Conservation (phyloP, 2,329 filamentous ascomycete genomes). For the Cadophora malorum region DNA sequence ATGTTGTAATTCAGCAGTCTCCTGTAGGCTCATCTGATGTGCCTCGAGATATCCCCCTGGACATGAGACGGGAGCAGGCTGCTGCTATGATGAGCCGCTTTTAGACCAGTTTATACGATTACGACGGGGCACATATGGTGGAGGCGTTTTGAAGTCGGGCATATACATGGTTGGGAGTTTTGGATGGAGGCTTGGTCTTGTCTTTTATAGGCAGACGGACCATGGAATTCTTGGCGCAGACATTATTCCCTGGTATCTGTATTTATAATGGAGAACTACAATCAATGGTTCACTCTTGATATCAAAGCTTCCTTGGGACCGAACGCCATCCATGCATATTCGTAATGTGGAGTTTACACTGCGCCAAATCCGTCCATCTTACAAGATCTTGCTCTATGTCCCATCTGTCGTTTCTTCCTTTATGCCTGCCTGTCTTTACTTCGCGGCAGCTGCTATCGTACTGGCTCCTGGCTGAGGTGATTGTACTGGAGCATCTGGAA, state of each 20-base stretch:
- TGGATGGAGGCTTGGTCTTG: constrained; percentile 19
- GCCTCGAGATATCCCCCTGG: constrained; percentile 38
- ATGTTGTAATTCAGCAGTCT: constrained; percentile 36
- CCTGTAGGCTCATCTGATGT: constrained; percentile 31
- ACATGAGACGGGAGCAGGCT: constrained; percentile 37
- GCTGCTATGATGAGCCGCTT: constrained; percentile 39
- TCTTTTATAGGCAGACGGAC: constrained; percentile 34
- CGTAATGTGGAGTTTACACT: constrained; percentile 17
- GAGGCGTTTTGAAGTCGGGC: constrained; percentile 34
- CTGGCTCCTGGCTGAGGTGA: constrained; percentile 36
- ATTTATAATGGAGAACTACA: constrained; percentile 40
- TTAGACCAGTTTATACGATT: constrained; percentile 38
- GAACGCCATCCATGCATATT: constrained; percentile 26
- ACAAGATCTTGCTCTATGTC: constrained; percentile 9
- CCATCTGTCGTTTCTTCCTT: no score
- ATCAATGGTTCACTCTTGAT: constrained; percentile 21
- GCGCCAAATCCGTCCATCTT: not conserved
- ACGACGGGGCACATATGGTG: constrained; percentile 39
- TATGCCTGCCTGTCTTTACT: constrained; percentile 1
- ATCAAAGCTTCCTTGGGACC: constrained; percentile 18
- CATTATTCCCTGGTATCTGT: constrained; percentile 26
- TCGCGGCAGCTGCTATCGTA: constrained; percentile 30
- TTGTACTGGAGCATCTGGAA: constrained; percentile 65
- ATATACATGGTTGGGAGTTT: constrained; percentile 33
- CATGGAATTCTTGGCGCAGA: constrained; percentile 33